Conservation (phyloP, 495 filamentous ascomycete species). For the Neurospora sp. region DNA sequence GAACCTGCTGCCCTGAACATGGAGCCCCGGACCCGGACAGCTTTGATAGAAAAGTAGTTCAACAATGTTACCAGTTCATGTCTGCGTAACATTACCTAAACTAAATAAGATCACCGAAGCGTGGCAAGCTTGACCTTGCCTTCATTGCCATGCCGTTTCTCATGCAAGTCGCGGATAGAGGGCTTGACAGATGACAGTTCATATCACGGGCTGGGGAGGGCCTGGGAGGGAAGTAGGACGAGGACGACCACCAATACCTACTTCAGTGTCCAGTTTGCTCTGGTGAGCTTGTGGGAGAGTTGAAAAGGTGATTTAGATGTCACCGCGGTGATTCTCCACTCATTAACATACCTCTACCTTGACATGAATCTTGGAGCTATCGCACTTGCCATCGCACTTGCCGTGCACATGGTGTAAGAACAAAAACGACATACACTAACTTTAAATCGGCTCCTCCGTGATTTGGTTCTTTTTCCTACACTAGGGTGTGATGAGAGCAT, state of each 20-base stretch:
- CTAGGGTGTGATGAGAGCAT: no score
- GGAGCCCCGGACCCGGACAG: neutral
- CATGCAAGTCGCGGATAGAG: neutral
- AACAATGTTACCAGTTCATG: neutral
- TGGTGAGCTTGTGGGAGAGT: no score
- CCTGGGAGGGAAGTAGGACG: neutral
- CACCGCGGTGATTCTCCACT: no score
- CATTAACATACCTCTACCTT: no score
- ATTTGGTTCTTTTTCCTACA: no score
- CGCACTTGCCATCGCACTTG: no score
- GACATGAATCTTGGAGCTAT: no score
- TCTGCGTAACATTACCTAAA: neutral
- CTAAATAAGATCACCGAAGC: neutral
- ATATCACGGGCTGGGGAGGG: neutral
- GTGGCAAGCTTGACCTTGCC: neutral
- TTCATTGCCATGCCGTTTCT: neutral
- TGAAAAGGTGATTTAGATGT: no score
- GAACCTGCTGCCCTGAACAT: neutral
- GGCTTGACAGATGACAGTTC: neutral
- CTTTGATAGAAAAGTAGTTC: neutral
- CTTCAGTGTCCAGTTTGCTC: no score
- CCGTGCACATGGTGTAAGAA: no score
- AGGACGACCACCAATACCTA: neutral
- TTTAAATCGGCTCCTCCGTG: no score
- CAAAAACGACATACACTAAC: no score